These are phyloP conservation scores for Xanthoconium separans DNA, from an alignment of 1,284 basidiomycete genomes.

Conservation along the genomic window DNA sequence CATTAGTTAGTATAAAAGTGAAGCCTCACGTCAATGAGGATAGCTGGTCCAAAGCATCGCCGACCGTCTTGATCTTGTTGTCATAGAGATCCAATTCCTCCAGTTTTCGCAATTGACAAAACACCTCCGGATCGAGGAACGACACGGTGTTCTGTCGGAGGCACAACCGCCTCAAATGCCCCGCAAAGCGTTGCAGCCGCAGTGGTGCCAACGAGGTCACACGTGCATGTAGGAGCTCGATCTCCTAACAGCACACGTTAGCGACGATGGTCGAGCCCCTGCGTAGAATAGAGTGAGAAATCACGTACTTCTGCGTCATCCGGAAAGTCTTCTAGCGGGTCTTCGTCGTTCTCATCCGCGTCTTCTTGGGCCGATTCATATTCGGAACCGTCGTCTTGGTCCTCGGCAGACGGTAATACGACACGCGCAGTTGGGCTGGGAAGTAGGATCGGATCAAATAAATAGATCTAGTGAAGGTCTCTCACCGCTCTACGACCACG, in stretches of 20 bases:
- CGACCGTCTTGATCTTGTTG: conserved; percentile 83
- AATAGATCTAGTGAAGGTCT: neutral
- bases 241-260: conserved; percentile 54
- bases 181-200: conserved; percentile 69
- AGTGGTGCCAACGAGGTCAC: conserved; percentile 67
- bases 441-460: conserved; percentile 2
- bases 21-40: conserved; percentile 61
- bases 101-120: conserved; percentile 65
- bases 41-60: conserved; percentile 62
- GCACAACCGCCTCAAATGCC: conserved; percentile 73
- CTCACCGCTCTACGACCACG: conserved; percentile 30
- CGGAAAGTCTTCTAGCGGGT: conserved; percentile 55
- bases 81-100: conserved; percentile 96
- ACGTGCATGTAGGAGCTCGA: conserved; percentile 87
- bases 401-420: conserved; percentile 38
- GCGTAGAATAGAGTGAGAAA: neutral
- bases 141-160: conserved; percentile 88
- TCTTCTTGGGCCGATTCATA: conserved; percentile 46
- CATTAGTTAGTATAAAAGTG: neutral
- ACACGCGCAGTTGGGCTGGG: conserved; percentile 42
- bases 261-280: neutral
- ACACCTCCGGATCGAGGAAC: conserved; percentile 65
- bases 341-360: conserved; percentile 45
- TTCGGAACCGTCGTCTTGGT: conserved; percentile 33
- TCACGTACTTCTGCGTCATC: conserved; percentile 66